Evolutionary conservation across 208 protist genomes (phyloP).

Genomic region (Acanthamoeba castellanii): DNA sequence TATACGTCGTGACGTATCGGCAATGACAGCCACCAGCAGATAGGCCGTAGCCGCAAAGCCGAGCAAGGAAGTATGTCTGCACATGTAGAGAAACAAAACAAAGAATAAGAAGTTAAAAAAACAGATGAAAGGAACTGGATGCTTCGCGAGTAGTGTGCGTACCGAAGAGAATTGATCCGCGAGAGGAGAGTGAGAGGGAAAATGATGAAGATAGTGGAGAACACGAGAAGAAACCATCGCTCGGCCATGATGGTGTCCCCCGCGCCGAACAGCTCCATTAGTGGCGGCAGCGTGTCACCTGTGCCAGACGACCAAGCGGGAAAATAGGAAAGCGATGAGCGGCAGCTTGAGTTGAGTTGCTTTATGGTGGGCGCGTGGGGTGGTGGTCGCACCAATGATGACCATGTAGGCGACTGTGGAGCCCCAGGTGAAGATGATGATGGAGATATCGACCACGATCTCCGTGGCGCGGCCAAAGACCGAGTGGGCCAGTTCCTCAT

Average conservation of each 20-base stretch:
- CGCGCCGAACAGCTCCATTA: slow-evolving; percentile 57
- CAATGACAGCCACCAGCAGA: slow-evolving; percentile 24
- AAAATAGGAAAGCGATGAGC: not conserved
- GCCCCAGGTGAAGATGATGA: slow-evolving; percentile 72
- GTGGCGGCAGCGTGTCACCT: slow-evolving; percentile 62
- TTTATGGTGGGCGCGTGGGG: not conserved
- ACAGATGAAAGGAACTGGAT: not conserved
- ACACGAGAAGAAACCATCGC: slow-evolving; percentile 60
- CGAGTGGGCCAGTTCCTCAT: slow-evolving; percentile 35
- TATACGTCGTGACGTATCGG: not conserved
- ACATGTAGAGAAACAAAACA: not conserved
- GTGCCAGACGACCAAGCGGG: not conserved
- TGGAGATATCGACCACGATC: slow-evolving; percentile 58
- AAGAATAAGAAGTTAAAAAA: not conserved
- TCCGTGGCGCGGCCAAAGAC: slow-evolving; percentile 59
- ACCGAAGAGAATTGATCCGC: slow-evolving; percentile 48
- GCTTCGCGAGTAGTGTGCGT: not conserved
- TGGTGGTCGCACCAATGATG: slow-evolving; percentile 17
- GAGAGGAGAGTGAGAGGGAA: slow-evolving; percentile 63
- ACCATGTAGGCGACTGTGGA: slow-evolving; percentile 70
- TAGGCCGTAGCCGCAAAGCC: slow-evolving; percentile 62
- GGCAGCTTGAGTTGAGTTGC: not conserved
- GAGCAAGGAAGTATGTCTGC: slow-evolving; percentile 52
- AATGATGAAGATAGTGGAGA: slow-evolving; percentile 63
- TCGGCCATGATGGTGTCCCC: not conserved